These are phyloP conservation scores for Millerago galiae DNA, from an alignment of 805 yeast species.

Conservation along the genomic window DNA sequence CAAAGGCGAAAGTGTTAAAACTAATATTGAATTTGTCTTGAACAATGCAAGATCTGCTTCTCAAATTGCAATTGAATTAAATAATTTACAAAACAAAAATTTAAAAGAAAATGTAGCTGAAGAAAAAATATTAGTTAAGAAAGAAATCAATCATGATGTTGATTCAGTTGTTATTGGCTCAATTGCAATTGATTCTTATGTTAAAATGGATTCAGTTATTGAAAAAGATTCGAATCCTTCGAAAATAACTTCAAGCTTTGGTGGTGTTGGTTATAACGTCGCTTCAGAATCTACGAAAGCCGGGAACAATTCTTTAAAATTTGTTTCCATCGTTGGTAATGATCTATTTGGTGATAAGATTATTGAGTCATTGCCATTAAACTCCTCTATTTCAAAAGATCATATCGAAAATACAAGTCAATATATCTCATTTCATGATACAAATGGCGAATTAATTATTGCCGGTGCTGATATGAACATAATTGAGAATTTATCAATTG, in stretches of 20 bases:
- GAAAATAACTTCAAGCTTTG: slow-evolving; percentile 45
- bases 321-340: slow-evolving; percentile 57
- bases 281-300: slow-evolving; percentile 51
- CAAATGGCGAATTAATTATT: slow-evolving; percentile 54
- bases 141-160: slow-evolving; percentile 4
- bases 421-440: slow-evolving; percentile 63
- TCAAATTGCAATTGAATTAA: slow-evolving; percentile 45
- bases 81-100: not conserved
- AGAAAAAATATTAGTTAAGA: not conserved
- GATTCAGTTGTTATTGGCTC: slow-evolving; percentile 59
- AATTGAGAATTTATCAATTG: slow-evolving; percentile 41
- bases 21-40: slow-evolving; percentile 69
- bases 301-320: slow-evolving; percentile 27
- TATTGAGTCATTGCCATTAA: slow-evolving; percentile 27
- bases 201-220: slow-evolving; percentile 33
- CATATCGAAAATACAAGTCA: slow-evolving; percentile 47
- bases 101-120: not conserved
- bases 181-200: slow-evolving; percentile 67
- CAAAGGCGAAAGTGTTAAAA: slow-evolving; percentile 58
- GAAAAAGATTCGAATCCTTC: slow-evolving; percentile 74
- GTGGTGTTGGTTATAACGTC: slow-evolving; percentile 84
- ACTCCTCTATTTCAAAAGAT: slow-evolving; percentile 12
- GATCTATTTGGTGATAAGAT: slow-evolving; percentile 48
- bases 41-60: slow-evolving; percentile 71
- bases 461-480: slow-evolving; percentile 87